These are phyloP conservation scores for Meyerozyma elateridarum DNA, from an alignment of 1,139 yeast species.

Conservation along the genomic window DNA sequence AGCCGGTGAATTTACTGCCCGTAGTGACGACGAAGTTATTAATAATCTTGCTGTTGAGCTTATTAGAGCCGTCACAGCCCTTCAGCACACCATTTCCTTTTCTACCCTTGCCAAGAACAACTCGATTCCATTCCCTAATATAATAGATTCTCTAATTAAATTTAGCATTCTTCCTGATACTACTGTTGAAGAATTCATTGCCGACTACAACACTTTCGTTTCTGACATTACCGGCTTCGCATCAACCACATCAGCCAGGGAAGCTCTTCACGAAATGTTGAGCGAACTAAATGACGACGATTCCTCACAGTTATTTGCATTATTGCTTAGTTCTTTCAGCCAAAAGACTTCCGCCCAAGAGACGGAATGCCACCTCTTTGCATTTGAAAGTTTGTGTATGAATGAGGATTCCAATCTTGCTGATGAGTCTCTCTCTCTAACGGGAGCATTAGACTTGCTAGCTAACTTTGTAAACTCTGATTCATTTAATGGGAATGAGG, in stretches of 20 bases:
- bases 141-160: slow-evolving; percentile 21
- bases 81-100: too few relatives aligned
- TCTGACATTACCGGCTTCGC: slow-evolving; percentile 68
- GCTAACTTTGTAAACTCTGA: slow-evolving; percentile 13
- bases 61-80: slow-evolving; percentile 20
- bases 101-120: too few relatives aligned
- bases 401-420: slow-evolving; percentile 36
- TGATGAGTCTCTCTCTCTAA: slow-evolving; percentile 16
- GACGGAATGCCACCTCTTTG: slow-evolving; percentile 36
- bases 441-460: slow-evolving; percentile 21
- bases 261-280: slow-evolving; percentile 47
- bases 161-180: slow-evolving; percentile 25
- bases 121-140: slow-evolving; percentile 14
- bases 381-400: slow-evolving; percentile 38
- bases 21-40: neutral
- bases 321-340: slow-evolving; percentile 9
- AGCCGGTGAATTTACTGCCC: neutral
- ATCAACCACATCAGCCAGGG: slow-evolving; percentile 45
- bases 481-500: slow-evolving; percentile 7
- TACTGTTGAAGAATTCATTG: slow-evolving; percentile 29
- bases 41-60: slow-evolving; percentile 13
- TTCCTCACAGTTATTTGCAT: slow-evolving; percentile 23
- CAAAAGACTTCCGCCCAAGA: slow-evolving; percentile 12
- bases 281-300: slow-evolving; percentile 40
- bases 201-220: slow-evolving; percentile 65